Base-by-base conservation (phyloP, 192 early-diverging fungal genomes). In the Coemansia sp. region DNA sequence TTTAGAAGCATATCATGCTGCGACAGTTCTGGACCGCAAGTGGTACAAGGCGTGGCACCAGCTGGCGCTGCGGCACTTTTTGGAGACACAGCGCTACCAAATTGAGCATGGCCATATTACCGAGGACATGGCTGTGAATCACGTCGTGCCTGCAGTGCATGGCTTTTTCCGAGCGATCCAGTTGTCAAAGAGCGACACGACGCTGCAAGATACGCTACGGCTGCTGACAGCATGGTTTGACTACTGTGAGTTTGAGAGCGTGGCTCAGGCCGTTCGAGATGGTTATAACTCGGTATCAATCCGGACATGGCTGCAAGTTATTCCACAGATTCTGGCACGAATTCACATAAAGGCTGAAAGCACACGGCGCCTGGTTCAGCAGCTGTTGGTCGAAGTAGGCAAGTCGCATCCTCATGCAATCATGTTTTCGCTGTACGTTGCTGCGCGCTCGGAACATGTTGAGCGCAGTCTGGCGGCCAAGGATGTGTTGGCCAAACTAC, bases 1-100 rank as follows among this genome's bases (percentile, higher is more conserved):
- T 22, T 68, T 98, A 38, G 71, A 86, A 57, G 93, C 93, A 2
- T 95, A 93, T 69, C 78, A 87, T 0, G 88, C 93, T 6, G 97
- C 97, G 0, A 96, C 94, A 6, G 87, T 90, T 49, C 87, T 92
- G 82, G 94, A 97, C 80, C 86, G 86, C 76, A 86, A 93, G 52
- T 97, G 94, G 94, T 97, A 99, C 85, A 98, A 90, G 65, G 96
- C 95, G n/a, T 99, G 96, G 95, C 97, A 99, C 61, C 87, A 92
- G 27, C 94, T 95, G 92, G 97, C 95, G 17, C 74, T 96, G 19
- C 88, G 89, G 6, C 77, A 80, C 38, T 96, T 96, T 71, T 93
- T 94, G 71, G 94, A 99, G 69, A 90, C 90, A 26, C 84, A 94
- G 61, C 82, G 85, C 3, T 89, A 90, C 69, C 86, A 90, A 62